Evolutionary conservation across 83 land plant genomes (phyloP).

Genomic region (Thuja plicata): DNA sequence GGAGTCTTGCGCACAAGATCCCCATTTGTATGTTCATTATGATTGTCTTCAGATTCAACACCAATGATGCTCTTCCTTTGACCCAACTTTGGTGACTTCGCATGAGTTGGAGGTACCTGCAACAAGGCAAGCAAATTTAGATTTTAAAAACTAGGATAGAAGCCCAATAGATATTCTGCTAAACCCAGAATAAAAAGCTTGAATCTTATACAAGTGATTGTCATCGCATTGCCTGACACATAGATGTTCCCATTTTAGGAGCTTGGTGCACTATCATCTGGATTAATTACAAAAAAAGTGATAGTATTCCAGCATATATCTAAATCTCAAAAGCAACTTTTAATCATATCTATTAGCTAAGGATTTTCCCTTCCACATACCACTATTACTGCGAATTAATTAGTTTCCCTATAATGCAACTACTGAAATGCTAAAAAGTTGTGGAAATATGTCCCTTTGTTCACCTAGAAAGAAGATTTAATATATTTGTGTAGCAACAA

Average conservation of each 20-base stretch:
- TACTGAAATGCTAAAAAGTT: not conserved
- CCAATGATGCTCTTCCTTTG: not conserved
- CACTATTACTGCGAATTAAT: not conserved
- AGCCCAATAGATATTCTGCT: not conserved
- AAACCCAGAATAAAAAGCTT: not conserved
- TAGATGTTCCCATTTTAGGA: not conserved
- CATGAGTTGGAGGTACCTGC: not conserved
- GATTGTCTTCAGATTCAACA: not conserved
- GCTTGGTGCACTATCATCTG: not conserved
- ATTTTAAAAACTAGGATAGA: not conserved
- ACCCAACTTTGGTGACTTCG: not conserved
- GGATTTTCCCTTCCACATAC: not conserved
- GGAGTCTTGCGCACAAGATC: not conserved
- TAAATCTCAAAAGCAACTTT: not conserved
- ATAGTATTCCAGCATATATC: not conserved
- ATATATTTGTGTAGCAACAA: not conserved
- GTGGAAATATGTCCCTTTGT: not conserved
- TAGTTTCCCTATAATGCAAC: not conserved
- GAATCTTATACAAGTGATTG: not conserved
- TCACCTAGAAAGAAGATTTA: not conserved
- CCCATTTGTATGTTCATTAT: not conserved
- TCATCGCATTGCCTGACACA: not conserved
- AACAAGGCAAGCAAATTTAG: not conserved
- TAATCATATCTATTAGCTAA: not conserved
- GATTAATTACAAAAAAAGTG: not conserved